Base-by-base conservation (phyloP, 2,329 filamentous ascomycete genomes). In the Arthrobotrys musiformis region DNA sequence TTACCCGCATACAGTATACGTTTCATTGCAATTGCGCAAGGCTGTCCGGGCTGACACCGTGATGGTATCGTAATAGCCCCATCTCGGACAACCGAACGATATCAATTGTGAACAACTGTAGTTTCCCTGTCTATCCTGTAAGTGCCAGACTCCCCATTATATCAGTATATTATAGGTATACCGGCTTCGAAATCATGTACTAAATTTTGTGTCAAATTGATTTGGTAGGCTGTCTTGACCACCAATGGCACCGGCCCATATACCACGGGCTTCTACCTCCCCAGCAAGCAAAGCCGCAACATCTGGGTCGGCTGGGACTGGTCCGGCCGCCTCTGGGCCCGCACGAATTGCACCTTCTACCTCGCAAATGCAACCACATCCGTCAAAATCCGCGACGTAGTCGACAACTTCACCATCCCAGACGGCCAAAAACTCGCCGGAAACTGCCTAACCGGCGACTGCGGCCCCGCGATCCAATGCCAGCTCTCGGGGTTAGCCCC, bases 291-390 rank as follows among this genome's bases (percentile, higher is more conserved):
- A 35, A 89, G 86, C 66, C 88, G 83, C 77, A 87, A 87, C 46
- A 85, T 93, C 76, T 89, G 86, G 64, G 91, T 95, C 24, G 88
- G 89, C 9, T 85, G 87, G 60, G 89, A 93, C 79, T 96, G 92
- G 93, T 90, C 92, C 82, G 93, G 93, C 8, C 88, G 93, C 66
- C 86, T 95, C 28, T 95, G 92, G 93, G 93, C 90, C 11, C 87
- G 93, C 66, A 94, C 92, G 17, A 95, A 95, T 82, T 96, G 93
- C 84, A 92, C 88, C 42, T 93, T 93, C 82, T 89, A 90, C 80
- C 85, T 85, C 37, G 81, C 83, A n/a, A 85, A 86, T 7, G 84
- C 83, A 48, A 89, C 91, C 22, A 63, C 74, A 3, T 28, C 58
- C 11, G 61, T 35, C 54, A 78, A 73, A 60, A 72, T 77, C 40